These are phyloP conservation scores for Dissoconium aciculare DNA, from an alignment of 2,329 filamentous ascomycete genomes.

Conservation along the genomic window DNA sequence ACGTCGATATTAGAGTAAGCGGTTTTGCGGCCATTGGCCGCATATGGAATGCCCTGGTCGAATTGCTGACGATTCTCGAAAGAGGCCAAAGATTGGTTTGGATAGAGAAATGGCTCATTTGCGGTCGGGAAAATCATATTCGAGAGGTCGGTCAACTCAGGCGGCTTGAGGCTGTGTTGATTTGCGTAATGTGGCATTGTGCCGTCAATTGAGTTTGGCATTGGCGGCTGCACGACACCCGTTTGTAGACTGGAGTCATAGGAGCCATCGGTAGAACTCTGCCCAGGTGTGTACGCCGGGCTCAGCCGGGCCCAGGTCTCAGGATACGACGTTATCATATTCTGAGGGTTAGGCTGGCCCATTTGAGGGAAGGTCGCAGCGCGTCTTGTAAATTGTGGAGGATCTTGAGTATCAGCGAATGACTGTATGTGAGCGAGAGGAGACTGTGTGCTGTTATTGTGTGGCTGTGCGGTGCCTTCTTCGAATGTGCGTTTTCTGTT, in stretches of 20 bases:
- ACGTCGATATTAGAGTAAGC: constrained; percentile 7
- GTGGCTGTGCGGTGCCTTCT: too few species aligned
- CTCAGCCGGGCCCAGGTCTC: constrained; percentile 13
- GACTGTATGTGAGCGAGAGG: constrained; percentile 15
- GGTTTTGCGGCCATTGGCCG: constrained; percentile 6
- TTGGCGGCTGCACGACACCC: constrained; percentile 8
- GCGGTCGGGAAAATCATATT: constrained; percentile 66
- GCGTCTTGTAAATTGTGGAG: constrained; percentile 8
- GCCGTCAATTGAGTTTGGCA: constrained; percentile 10
- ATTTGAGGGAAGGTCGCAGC: constrained; percentile 17
- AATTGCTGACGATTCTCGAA: constrained; percentile 34
- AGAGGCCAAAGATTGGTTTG: constrained; percentile 55
- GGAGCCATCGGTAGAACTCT: constrained; percentile 12
- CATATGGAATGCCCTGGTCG: constrained; percentile 12
- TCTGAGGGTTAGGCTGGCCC: constrained; percentile 5
- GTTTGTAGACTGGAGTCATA: constrained; percentile 12
- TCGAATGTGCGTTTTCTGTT: constrained; percentile 34
- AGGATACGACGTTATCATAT: constrained; percentile 8
- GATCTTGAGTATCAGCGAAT: constrained; percentile 13
- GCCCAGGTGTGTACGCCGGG: constrained; percentile 15
- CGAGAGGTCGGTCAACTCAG: constrained; percentile 51
- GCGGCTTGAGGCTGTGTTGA: constrained; percentile 22
- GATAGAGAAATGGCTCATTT: constrained; percentile 61
- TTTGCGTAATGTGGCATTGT: constrained; percentile 13
- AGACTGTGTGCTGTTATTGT: background rate